Evolutionary conservation across 805 yeast genomes (phyloP).

Genomic region (Candida peoriensis): DNA sequence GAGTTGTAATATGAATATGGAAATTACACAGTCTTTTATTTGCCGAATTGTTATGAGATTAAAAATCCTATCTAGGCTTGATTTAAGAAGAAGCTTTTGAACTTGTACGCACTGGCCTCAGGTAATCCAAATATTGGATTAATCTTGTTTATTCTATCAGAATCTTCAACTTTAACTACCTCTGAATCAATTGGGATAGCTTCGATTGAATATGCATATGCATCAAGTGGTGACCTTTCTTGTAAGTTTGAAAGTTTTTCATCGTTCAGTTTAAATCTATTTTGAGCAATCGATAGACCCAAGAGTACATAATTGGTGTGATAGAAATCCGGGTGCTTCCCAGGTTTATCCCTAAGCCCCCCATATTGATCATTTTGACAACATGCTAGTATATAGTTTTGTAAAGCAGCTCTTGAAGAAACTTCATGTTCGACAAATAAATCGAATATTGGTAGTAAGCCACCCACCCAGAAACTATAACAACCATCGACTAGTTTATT

Average conservation of each 20-base stretch:
- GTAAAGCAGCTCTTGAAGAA: conserved; percentile 53
- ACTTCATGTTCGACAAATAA: conserved; percentile 35
- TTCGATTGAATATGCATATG: conserved; percentile 9
- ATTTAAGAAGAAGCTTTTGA: conserved; percentile 12
- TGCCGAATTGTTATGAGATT: too few species aligned
- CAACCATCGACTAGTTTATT: conserved; percentile 96
- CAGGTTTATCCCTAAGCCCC: conserved; percentile 89
- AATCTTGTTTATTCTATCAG: conserved; percentile 26
- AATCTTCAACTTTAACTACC: conserved; percentile 16
- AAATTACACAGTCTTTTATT: too few species aligned
- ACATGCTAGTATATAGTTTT: conserved; percentile 65
- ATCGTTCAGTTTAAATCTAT: conserved; percentile 8
- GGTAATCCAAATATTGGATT: conserved; percentile 64
- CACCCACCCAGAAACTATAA: conserved; percentile 95
- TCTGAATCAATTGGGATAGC: conserved; percentile 3
- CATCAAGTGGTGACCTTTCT: conserved; percentile 3
- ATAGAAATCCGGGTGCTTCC: conserved; percentile 73
- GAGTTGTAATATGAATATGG: too few species aligned
- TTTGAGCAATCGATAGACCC: conserved; percentile 48
- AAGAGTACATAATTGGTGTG: conserved; percentile 83
- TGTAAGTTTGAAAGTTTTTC: conserved; percentile 1
- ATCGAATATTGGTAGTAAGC: conserved; percentile 60
- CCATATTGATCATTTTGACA: conserved; percentile 60
- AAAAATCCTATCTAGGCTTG: too few species aligned
- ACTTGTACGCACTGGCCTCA: conserved; percentile 31